Percentiles rank a stretch among this genome's conserved stretches.
Evolutionary conservation across 768 basidiomycete genomes (phyloP).

Genomic region (Crepidotus variabilis): DNA sequence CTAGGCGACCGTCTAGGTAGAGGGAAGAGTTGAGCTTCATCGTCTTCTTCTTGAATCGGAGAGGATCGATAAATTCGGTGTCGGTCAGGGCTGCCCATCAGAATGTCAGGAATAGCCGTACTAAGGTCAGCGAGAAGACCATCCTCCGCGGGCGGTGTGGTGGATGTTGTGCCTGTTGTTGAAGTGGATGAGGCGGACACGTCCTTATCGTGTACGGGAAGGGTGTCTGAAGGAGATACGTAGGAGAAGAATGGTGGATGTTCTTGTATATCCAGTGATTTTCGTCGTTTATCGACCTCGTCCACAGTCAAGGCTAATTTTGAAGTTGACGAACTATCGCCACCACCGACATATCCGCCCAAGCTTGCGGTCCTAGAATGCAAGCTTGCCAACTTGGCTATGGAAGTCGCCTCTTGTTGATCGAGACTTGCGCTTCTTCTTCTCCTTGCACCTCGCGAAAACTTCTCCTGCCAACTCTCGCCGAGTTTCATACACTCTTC

Average conservation of each 20-base stretch:
- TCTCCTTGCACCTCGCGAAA: conserved; percentile 57
- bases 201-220: conserved; percentile 11
- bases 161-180: background rate
- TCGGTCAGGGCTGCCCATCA: conserved; percentile 6
- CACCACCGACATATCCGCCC: too few relatives aligned
- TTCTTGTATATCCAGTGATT: conserved; percentile 33
- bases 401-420: conserved; percentile 9
- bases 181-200: conserved; percentile 10
- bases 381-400: background rate
- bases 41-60: conserved; percentile 51
- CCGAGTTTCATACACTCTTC: conserved; percentile 55
- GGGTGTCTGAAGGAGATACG: conserved; percentile 8
- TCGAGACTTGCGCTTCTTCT: conserved; percentile 47
- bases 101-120: conserved; percentile 4
- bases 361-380: background rate
- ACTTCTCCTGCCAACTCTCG: conserved; percentile 59
- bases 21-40: conserved; percentile 56
- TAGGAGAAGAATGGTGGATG: conserved; percentile 5
- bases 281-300: conserved; percentile 58
- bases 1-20: conserved; percentile 53
- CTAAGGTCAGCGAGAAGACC: background rate
- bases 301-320: conserved; percentile 35
- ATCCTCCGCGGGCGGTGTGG: conserved; percentile 7
- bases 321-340: too few relatives aligned
- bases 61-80: conserved; percentile 22